phyloP scores from a whole-genome alignment of 352 stramenopile genomes.

The Globisporangium iwayamae region DNA sequence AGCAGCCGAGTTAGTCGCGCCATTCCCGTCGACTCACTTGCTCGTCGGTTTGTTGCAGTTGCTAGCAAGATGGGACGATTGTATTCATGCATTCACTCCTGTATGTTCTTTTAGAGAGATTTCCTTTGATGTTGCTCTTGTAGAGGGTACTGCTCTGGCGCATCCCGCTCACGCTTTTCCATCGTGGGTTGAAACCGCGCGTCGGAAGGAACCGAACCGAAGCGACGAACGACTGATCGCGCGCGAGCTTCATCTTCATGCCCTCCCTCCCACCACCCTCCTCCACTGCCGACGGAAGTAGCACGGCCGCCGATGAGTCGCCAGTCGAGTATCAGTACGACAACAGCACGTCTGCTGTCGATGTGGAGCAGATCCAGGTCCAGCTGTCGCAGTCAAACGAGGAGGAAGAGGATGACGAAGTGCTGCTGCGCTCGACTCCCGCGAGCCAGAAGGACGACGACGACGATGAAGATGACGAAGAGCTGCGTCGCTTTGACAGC shows the following conservation, averaged over 20 bases:
- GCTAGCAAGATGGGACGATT: background rate
- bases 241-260: slow-evolving; percentile 4
- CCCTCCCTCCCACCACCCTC: background rate
- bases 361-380: slow-evolving; percentile 3
- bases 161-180: background rate
- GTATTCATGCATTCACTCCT: background rate
- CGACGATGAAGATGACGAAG: slow-evolving; percentile 23
- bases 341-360: background rate
- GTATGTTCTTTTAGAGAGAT: slow-evolving; percentile 7
- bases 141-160: slow-evolving; percentile 9
- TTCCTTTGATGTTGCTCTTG: slow-evolving; percentile 4
- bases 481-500: slow-evolving; percentile 18
- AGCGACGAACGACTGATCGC: background rate
- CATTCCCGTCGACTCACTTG: slow-evolving; percentile 22
- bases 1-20: slow-evolving; percentile 34
- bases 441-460: slow-evolving; percentile 15
- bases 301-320: background rate
- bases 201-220: slow-evolving; percentile 6
- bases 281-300: background rate
- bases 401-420: background rate
- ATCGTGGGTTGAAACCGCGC: slow-evolving; percentile 13
- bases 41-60: background rate
- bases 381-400: background rate
- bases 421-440: slow-evolving; percentile 10
- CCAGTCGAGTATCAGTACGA: background rate